A percentile compares a stretch with the other conserved stretches of the same genome.
These are phyloP conservation scores for Pholiota adiposa DNA, from an alignment of 1,284 basidiomycete species.

Conservation along the genomic window DNA sequence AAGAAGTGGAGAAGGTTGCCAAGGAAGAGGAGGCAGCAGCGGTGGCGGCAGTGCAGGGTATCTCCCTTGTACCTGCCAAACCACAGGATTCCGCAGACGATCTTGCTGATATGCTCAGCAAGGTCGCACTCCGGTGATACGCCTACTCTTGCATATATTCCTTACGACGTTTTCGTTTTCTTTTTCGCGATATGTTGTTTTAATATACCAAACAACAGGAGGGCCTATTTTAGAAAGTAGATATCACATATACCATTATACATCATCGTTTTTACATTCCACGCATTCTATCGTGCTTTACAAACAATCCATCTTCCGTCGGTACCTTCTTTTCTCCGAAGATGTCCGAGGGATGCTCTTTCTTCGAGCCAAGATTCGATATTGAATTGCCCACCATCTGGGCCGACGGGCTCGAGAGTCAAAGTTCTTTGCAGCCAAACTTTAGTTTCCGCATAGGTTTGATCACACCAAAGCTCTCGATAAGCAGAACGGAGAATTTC, in stretches of 20 bases:
- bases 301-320: constrained; percentile 63
- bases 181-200: background rate
- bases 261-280: constrained; percentile 22
- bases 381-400: constrained; percentile 28
- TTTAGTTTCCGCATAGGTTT: constrained; percentile 39
- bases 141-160: background rate
- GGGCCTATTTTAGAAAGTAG: constrained; percentile 7
- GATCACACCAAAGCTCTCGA: constrained; percentile 57
- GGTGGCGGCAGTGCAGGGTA: constrained; percentile 25
- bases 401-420: constrained; percentile 36
- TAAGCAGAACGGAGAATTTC: constrained; percentile 63
- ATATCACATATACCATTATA: constrained; percentile 16
- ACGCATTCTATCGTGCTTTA: constrained; percentile 35
- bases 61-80: constrained; percentile 19
- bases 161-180: background rate
- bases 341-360: constrained; percentile 46
- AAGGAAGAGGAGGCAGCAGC: constrained; percentile 35
- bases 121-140: constrained; percentile 46
- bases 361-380: constrained; percentile 57
- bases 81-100: constrained; percentile 39
- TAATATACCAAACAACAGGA: constrained; percentile 15
- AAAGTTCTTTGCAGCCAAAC: constrained; percentile 58
- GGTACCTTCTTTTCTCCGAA: constrained; percentile 54
- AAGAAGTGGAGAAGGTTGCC: constrained; percentile 25
- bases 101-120: constrained; percentile 66